Evolutionary conservation across 305 asterid species (phyloP).

Genomic region (Solanum hybrid): DNA sequence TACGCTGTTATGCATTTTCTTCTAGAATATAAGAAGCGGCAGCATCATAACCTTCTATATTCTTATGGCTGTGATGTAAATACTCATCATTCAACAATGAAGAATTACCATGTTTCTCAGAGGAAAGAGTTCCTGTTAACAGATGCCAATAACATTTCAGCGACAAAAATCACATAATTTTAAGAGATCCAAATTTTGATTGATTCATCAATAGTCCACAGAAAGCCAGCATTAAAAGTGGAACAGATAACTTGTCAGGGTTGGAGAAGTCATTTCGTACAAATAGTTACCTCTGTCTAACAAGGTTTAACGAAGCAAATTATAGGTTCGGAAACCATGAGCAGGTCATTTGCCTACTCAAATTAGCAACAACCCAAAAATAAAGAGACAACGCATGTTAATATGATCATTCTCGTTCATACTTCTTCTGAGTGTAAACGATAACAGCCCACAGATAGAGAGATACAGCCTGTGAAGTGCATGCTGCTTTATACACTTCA

Average conservation of each 20-base stretch:
- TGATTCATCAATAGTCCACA: background rate
- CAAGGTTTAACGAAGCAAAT: background rate
- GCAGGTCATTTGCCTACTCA: background rate
- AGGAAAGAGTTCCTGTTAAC: background rate
- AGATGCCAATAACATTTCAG: background rate
- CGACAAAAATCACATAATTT: background rate
- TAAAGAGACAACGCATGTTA: background rate
- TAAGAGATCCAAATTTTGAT: background rate
- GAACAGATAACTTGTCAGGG: background rate
- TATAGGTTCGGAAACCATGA: background rate
- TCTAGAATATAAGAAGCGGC: background rate
- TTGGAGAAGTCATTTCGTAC: background rate
- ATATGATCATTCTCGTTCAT: background rate
- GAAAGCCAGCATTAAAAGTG: background rate
- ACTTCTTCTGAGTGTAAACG: background rate
- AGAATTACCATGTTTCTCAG: background rate
- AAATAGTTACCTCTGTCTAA: background rate
- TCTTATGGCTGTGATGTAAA: background rate
- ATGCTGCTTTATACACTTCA: background rate
- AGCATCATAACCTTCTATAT: background rate
- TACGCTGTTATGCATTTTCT: background rate
- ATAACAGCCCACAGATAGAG: background rate
- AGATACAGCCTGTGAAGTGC: background rate
- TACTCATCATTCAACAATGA: background rate
- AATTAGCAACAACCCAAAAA: background rate